Evolutionary conservation across 345 rosid genomes (phyloP).

Genomic region (Gossypium ekmanianum): DNA sequence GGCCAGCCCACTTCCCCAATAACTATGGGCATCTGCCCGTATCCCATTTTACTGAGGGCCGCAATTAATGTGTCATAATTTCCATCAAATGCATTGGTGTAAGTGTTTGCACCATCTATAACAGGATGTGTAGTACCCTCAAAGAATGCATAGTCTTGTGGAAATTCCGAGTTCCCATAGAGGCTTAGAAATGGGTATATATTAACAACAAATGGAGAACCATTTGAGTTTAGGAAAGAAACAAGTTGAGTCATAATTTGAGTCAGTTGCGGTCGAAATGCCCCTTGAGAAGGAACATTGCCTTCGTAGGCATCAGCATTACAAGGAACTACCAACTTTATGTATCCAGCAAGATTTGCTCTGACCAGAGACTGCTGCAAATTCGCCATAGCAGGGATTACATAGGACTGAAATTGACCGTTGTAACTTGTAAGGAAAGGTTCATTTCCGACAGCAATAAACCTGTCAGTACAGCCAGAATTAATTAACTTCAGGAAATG

Average conservation of each 20-base stretch:
- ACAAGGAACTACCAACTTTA: slow-evolving; percentile 89
- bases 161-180: slow-evolving; percentile 82
- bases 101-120: slow-evolving; percentile 70
- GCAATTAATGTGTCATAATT: slow-evolving; percentile 88
- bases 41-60: slow-evolving; percentile 79
- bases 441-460: slow-evolving; percentile 91
- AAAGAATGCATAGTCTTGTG: slow-evolving; percentile 91
- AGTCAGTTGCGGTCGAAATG: slow-evolving; percentile 78
- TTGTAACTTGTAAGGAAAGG: slow-evolving; percentile 77
- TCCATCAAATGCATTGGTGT: slow-evolving; percentile 89
- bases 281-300: slow-evolving; percentile 79
- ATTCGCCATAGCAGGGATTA: slow-evolving; percentile 76
- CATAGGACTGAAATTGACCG: slow-evolving; percentile 65
- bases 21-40: slow-evolving; percentile 83
- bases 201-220: slow-evolving; percentile 85
- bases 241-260: slow-evolving; percentile 80
- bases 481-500: slow-evolving; percentile 8
- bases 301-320: slow-evolving; percentile 95
- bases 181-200: slow-evolving; percentile 96
- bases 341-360: slow-evolving; percentile 75
- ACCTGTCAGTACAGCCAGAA: slow-evolving; percentile 43
- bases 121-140: slow-evolving; percentile 82
- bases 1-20: slow-evolving; percentile 99
- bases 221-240: slow-evolving; percentile 79
- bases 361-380: slow-evolving; percentile 76